A percentile compares a stretch with the other conserved stretches of the same genome.
These are phyloP conservation scores for Xylaria scruposa DNA, from an alignment of 495 filamentous ascomycete species.

Conservation along the genomic window DNA sequence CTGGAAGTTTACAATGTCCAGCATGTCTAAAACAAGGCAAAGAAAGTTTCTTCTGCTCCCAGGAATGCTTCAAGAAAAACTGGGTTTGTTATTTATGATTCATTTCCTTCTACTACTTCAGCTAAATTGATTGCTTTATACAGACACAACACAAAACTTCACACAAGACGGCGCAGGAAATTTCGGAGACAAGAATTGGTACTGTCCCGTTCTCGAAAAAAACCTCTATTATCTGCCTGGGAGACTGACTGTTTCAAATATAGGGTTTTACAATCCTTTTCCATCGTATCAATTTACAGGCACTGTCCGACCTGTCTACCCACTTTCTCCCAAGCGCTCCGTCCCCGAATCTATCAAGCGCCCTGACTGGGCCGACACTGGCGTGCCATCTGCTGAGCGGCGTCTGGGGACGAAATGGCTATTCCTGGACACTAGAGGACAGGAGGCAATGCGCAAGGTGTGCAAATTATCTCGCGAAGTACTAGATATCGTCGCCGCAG, in stretches of 20 bases:
- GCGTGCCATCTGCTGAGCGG: slow-evolving; percentile 77
- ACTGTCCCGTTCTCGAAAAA: neutral
- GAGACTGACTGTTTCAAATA: slow-evolving; percentile 63
- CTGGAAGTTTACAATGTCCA: slow-evolving; percentile 86
- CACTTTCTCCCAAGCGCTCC: slow-evolving; percentile 71
- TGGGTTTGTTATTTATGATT: slow-evolving; percentile 71
- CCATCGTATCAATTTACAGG: slow-evolving; percentile 82
- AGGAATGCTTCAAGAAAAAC: slow-evolving; percentile 98
- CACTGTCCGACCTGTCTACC: slow-evolving; percentile 81
- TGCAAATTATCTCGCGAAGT: slow-evolving; percentile 88
- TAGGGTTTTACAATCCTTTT: slow-evolving; percentile 82
- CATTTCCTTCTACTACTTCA: neutral
- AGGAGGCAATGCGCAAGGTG: slow-evolving; percentile 85
- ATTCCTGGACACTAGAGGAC: slow-evolving; percentile 74
- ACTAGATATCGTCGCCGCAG: slow-evolving; percentile 84
- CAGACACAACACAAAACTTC: slow-evolving; percentile 81
- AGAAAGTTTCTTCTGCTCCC: slow-evolving; percentile 95
- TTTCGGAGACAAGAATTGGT: neutral
- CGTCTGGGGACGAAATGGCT: slow-evolving; percentile 74
- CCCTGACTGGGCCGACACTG: slow-evolving; percentile 85
- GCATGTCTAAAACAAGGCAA: slow-evolving; percentile 89
- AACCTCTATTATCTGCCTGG: slow-evolving; percentile 74
- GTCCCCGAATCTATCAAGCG: slow-evolving; percentile 78
- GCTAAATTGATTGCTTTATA: slow-evolving; percentile 15
- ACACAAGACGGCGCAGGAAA: slow-evolving; percentile 65